These are phyloP conservation scores for Phellopilus nigrolimitatus DNA, from an alignment of 1,284 basidiomycete genomes.

Conservation along the genomic window DNA sequence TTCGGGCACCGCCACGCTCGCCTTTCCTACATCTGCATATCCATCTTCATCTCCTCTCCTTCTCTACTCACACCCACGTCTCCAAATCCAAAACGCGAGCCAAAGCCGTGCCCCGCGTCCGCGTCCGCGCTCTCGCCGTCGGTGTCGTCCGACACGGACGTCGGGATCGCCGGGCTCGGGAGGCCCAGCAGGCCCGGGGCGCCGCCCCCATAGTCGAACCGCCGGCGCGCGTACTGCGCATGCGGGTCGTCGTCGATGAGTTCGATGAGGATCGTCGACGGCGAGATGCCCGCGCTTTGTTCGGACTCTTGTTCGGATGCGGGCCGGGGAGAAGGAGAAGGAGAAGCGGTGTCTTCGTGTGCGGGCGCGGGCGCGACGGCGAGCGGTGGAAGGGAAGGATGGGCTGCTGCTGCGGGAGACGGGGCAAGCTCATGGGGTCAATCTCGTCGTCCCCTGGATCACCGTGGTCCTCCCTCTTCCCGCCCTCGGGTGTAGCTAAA, in stretches of 20 bases:
- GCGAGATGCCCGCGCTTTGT: no score
- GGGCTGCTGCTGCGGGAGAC: no score
- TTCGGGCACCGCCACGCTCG: no score
- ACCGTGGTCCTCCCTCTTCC: background rate
- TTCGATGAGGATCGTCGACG: background rate
- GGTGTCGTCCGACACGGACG: background rate
- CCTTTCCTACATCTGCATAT: no score
- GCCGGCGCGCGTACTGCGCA: background rate
- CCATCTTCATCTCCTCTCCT: background rate
- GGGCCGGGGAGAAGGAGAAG: background rate
- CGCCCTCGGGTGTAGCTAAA: no score
- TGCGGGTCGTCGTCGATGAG: background rate
- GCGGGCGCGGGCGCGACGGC: no score
- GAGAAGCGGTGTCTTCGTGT: background rate
- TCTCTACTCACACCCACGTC: background rate
- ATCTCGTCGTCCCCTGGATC: no score
- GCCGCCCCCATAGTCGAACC: background rate
- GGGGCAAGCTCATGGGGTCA: no score
- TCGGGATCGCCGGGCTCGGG: background rate
- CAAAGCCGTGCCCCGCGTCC: no score
- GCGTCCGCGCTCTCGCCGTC: background rate
- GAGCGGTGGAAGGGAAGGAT: no score
- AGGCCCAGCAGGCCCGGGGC: background rate
- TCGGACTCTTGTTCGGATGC: no score
- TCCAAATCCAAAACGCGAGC: no score